These are phyloP conservation scores for Hyaloscypha finlandica DNA, from an alignment of 495 filamentous ascomycete species.

Conservation along the genomic window DNA sequence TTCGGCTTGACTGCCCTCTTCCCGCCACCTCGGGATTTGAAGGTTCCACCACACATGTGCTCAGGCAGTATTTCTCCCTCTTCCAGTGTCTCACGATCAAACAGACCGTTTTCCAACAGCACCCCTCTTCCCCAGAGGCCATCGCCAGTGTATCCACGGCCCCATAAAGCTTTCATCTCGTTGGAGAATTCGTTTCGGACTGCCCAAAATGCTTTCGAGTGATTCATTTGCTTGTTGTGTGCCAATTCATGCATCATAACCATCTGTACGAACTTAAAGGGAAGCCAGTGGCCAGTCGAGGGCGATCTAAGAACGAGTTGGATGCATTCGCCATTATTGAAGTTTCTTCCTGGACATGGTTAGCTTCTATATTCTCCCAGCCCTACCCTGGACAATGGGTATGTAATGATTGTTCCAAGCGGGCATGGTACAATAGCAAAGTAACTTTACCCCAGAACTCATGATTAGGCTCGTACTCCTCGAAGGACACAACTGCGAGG, in stretches of 20 bases:
- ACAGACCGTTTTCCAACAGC: constrained; percentile 57
- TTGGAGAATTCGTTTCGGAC: constrained; percentile 66
- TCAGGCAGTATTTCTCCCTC: constrained; percentile 57
- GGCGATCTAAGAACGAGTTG: constrained; percentile 73
- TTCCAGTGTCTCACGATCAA: constrained; percentile 50
- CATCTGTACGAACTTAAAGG: constrained; percentile 77
- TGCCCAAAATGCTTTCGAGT: constrained; percentile 62
- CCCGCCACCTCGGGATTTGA: constrained; percentile 53
- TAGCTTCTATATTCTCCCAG: neutral
- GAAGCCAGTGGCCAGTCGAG: constrained; percentile 65
- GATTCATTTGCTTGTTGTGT: constrained; percentile 85
- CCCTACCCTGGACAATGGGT: neutral
- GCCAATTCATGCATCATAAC: constrained; percentile 84
- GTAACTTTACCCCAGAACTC: constrained; percentile 55
- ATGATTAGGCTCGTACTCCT: constrained; percentile 72
- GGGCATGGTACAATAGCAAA: neutral
- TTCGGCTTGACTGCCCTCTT: constrained; percentile 53
- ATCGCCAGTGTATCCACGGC: constrained; percentile 67
- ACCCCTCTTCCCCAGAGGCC: constrained; percentile 75
- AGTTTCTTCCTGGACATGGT: constrained; percentile 62
- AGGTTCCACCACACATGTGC: constrained; percentile 71
- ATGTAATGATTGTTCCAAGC: neutral
- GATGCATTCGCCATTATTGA: constrained; percentile 83
- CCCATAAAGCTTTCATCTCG: constrained; percentile 66
- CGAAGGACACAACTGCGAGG: constrained; percentile 69